These are phyloP conservation scores for Pythium myriotylum DNA, from an alignment of 352 stramenopile species.

Conservation along the genomic window DNA sequence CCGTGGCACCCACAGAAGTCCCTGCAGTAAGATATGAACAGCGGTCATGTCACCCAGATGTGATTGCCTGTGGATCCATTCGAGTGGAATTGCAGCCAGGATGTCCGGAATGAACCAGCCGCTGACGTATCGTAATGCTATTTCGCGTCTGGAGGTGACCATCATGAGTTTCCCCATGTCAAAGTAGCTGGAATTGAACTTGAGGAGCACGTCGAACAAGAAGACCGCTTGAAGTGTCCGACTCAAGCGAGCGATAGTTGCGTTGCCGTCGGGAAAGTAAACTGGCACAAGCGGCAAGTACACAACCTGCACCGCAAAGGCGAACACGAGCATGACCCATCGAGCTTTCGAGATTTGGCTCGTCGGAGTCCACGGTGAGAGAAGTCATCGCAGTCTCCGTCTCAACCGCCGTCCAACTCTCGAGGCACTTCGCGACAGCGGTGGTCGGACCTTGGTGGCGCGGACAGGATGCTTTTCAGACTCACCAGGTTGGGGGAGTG, in stretches of 20 bases:
- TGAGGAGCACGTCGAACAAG: not conserved
- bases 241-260: not conserved
- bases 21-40: no score
- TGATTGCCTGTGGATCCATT: no score
- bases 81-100: not conserved
- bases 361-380: not conserved
- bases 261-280: not conserved
- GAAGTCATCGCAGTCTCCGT: not conserved
- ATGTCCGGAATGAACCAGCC: not conserved
- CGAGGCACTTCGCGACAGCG: not conserved
- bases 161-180: not conserved
- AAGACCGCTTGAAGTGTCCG: not conserved
- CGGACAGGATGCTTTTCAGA: no score
- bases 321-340: no score
- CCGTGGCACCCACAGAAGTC: conserved; percentile 15
- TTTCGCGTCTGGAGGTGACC: not conserved
- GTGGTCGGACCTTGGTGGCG: no score
- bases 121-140: not conserved
- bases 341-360: not conserved
- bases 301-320: no score
- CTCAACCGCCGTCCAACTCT: no score
- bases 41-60: no score
- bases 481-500: no score
- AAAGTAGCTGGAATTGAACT: not conserved
- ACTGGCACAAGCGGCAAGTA: no score